Percentiles rank a stretch among this genome's conserved stretches.
Conservation (phyloP, 202 grass and related monocot species). For the Carex arenaria region DNA sequence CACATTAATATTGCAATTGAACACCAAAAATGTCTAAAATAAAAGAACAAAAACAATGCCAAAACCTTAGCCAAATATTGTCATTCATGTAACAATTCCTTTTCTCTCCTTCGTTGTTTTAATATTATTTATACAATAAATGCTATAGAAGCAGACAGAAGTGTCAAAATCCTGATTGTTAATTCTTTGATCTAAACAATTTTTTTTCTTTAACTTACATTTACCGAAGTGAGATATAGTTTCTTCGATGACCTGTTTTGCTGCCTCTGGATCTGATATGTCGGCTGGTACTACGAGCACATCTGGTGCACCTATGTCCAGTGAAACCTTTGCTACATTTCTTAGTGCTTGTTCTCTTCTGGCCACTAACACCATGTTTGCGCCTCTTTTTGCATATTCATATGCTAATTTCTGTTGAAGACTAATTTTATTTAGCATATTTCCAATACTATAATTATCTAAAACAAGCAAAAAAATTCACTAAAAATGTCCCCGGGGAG, state of each 20-base stretch:
- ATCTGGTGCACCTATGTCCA: slow-evolving; percentile 34
- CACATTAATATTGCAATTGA: neutral
- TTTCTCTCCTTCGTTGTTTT: neutral
- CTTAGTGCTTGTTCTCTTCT: slow-evolving; percentile 46
- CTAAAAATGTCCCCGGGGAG: neutral
- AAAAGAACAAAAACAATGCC: neutral
- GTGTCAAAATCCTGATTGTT: neutral
- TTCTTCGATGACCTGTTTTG: slow-evolving; percentile 40
- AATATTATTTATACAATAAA: neutral
- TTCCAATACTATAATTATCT: neutral
- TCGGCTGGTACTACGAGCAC: slow-evolving; percentile 46
- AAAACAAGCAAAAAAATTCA: neutral
- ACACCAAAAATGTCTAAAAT: neutral
- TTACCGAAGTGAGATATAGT: slow-evolving; percentile 53
- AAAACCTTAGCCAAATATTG: neutral
- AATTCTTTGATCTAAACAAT: neutral
- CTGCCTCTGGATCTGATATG: slow-evolving; percentile 37
- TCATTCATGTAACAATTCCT: neutral
- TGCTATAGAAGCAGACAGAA: neutral
- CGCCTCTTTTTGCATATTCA: slow-evolving; percentile 55
- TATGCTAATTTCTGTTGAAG: slow-evolving; percentile 58
- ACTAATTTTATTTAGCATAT: neutral
- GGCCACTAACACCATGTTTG: slow-evolving; percentile 48
- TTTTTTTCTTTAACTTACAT: slow-evolving; percentile 21
- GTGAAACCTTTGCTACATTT: slow-evolving; percentile 29